Evolutionary conservation across 768 basidiomycete species (phyloP).

Genomic region (Auricularia cornea): DNA sequence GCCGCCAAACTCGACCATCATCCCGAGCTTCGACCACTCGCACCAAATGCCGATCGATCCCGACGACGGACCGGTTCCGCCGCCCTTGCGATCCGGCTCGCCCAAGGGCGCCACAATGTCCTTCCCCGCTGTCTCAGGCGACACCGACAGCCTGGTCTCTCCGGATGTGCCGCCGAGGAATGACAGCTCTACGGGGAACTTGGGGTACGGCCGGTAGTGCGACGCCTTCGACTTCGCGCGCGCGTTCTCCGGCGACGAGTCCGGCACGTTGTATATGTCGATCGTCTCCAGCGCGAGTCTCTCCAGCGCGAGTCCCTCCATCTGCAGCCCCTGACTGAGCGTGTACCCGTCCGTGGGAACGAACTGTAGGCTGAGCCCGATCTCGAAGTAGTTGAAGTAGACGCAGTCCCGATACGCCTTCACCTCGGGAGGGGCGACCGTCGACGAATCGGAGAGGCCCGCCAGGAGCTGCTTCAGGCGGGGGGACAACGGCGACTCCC

Average conservation of each 20-base stretch:
- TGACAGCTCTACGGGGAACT: constrained; percentile 42
- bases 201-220: constrained; percentile 50
- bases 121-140: constrained; percentile 53
- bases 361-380: constrained; percentile 81
- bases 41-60: constrained; percentile 91
- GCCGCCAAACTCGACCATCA: constrained; percentile 84
- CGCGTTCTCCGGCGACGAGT: constrained; percentile 14
- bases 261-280: constrained; percentile 70
- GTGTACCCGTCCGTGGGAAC: constrained; percentile 56
- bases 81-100: constrained; percentile 87
- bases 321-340: constrained; percentile 35
- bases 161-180: constrained; percentile 3
- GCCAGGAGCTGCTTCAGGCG: background rate
- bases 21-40: constrained; percentile 74
- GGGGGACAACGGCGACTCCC: background rate
- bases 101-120: constrained; percentile 69
- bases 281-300: constrained; percentile 57
- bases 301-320: constrained; percentile 41
- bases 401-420: constrained; percentile 76
- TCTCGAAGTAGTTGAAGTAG: constrained; percentile 74
- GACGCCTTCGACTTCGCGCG: constrained; percentile 20
- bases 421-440: constrained; percentile 43
- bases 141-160: constrained; percentile 29
- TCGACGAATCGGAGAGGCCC: background rate
- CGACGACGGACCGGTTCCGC: constrained; percentile 73